phyloP scores from a whole-genome alignment of 768 basidiomycete genomes.

The Tulasnella sp. region DNA sequence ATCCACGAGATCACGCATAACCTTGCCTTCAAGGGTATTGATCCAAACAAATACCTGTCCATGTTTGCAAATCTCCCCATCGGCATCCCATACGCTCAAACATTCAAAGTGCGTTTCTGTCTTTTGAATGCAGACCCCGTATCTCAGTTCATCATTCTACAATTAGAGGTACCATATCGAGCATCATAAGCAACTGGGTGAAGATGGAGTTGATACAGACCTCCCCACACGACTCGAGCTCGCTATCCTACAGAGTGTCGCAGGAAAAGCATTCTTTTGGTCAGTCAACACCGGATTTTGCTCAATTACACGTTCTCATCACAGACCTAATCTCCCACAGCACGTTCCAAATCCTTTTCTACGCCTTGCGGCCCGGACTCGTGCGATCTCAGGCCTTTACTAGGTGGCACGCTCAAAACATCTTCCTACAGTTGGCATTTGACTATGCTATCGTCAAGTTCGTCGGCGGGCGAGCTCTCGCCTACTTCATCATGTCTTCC shows the following conservation, averaged over 20 bases:
- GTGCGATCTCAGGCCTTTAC: slow-evolving; percentile 75
- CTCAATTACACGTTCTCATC: neutral
- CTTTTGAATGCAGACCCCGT: neutral
- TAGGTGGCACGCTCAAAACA: slow-evolving; percentile 74
- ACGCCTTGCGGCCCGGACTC: slow-evolving; percentile 90
- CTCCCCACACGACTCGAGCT: slow-evolving; percentile 82
- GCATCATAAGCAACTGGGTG: slow-evolving; percentile 90
- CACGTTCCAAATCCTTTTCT: slow-evolving; percentile 96
- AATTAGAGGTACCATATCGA: slow-evolving; percentile 81
- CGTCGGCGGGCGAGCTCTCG: slow-evolving; percentile 34
- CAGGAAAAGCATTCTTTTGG: slow-evolving; percentile 98
- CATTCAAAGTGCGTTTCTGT: slow-evolving; percentile 70
- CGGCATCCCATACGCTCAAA: slow-evolving; percentile 86
- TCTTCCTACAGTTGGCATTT: slow-evolving; percentile 55
- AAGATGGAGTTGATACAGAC: slow-evolving; percentile 94
- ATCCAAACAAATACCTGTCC: slow-evolving; percentile 75
- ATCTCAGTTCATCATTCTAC: neutral
- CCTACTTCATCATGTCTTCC: slow-evolving; percentile 78
- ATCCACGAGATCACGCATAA: slow-evolving; percentile 99
- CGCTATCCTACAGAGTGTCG: slow-evolving; percentile 79
- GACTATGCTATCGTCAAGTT: slow-evolving; percentile 52
- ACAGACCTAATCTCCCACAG: slow-evolving; percentile 35
- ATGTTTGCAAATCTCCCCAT: slow-evolving; percentile 90
- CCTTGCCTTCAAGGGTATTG: slow-evolving; percentile 75
- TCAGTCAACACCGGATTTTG: slow-evolving; percentile 31